These are phyloP conservation scores for Neurospora pannonica DNA, from an alignment of 495 filamentous ascomycete genomes.

Conservation along the genomic window DNA sequence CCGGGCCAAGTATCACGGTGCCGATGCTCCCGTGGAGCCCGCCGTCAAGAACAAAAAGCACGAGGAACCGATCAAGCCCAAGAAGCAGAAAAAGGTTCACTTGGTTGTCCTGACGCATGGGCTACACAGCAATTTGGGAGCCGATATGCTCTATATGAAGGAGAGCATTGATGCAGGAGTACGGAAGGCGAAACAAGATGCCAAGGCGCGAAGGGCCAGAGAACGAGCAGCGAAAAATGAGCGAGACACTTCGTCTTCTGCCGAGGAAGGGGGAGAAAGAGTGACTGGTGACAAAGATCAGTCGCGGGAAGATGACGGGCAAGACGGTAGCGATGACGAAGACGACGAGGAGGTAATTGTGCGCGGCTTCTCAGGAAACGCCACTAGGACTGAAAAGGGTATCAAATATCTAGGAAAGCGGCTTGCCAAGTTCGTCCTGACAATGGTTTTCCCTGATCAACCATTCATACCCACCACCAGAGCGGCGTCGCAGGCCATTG, in stretches of 20 bases:
- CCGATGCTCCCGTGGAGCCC: slow-evolving; percentile 12
- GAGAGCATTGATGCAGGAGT: slow-evolving; percentile 87
- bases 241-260: slow-evolving; percentile 29
- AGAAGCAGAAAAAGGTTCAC: slow-evolving; percentile 65
- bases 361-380: slow-evolving; percentile 83
- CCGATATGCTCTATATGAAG: slow-evolving; percentile 95
- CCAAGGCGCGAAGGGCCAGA: slow-evolving; percentile 44
- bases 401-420: slow-evolving; percentile 96
- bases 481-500: slow-evolving; percentile 32
- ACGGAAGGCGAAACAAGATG: slow-evolving; percentile 54
- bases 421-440: slow-evolving; percentile 80
- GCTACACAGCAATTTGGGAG: slow-evolving; percentile 90
- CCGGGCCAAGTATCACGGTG: slow-evolving; percentile 21
- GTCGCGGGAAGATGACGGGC: slow-evolving; percentile 9
- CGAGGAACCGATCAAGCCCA: slow-evolving; percentile 9
- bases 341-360: slow-evolving; percentile 90
- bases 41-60: neutral
- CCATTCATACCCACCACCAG: slow-evolving; percentile 66
- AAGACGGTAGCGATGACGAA: slow-evolving; percentile 41
- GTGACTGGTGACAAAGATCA: neutral
- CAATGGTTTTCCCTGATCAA: slow-evolving; percentile 87
- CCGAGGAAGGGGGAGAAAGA: slow-evolving; percentile 32
- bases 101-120: slow-evolving; percentile 91
- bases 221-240: slow-evolving; percentile 22
- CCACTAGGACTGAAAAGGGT: slow-evolving; percentile 79